Conservation (phyloP, 345 rosid genomes). For the Capsella bursapastoris region DNA sequence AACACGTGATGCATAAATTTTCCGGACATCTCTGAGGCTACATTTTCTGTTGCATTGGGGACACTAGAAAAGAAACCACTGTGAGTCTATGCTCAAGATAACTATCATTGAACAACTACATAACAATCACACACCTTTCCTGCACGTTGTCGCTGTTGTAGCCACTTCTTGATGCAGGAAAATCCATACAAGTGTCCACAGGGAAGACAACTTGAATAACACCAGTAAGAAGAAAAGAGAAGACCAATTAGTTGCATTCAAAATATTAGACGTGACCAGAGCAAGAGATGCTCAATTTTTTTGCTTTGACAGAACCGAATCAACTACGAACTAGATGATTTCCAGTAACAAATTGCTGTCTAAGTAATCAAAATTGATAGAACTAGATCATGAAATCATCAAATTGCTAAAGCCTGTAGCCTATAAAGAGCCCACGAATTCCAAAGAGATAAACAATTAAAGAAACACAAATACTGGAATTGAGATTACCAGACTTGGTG, state of each 20-base stretch:
- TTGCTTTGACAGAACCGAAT: neutral
- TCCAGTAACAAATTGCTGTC: neutral
- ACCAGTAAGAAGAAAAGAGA: neutral
- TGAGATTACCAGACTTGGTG: constrained; percentile 70
- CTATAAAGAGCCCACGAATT: neutral
- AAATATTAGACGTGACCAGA: neutral
- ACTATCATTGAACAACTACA: neutral
- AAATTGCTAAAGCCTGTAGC: neutral
- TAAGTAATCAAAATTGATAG: neutral
- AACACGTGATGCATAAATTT: constrained; percentile 72
- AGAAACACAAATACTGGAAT: neutral
- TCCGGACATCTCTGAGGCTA: constrained; percentile 66
- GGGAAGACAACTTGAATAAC: constrained; percentile 59
- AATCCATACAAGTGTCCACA: constrained; percentile 92
- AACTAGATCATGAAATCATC: neutral
- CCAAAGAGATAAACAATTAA: neutral
- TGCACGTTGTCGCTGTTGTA: constrained; percentile 54
- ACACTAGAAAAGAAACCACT: constrained; percentile 53
- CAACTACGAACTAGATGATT: constrained; percentile 2
- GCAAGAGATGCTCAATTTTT: neutral
- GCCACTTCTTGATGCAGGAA: constrained; percentile 81
- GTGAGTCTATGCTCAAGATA: neutral
- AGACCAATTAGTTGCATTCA: neutral
- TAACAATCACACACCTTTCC: constrained; percentile 60
- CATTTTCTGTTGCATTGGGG: constrained; percentile 80